These are phyloP conservation scores for Eimeria falciformis DNA, from an alignment of 169 alveolate species.

Conservation along the genomic window DNA sequence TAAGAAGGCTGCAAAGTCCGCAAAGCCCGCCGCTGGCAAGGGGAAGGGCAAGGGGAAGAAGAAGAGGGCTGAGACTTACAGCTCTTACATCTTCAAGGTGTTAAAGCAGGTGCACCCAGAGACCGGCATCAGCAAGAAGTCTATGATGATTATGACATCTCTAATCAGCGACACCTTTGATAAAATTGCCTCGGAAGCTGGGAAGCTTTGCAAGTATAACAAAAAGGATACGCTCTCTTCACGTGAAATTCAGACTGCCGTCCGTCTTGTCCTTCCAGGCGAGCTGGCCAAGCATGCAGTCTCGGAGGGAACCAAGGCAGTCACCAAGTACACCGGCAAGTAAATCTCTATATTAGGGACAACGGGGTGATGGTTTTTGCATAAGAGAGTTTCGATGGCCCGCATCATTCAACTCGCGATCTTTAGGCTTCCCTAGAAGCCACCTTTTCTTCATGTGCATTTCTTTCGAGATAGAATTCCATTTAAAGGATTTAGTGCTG, in stretches of 20 bases:
- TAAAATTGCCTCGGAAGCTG: slow-evolving; percentile 97
- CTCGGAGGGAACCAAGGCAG: slow-evolving; percentile 99
- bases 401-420: neutral
- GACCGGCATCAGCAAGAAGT: slow-evolving; percentile 97
- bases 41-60: slow-evolving; percentile 77
- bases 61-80: slow-evolving; percentile 76
- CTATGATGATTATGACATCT: slow-evolving; percentile 99
- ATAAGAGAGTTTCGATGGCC: neutral
- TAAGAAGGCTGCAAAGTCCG: slow-evolving; percentile 62
- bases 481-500: no score
- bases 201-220: slow-evolving; percentile 96
- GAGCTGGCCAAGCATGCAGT: slow-evolving; percentile 99
- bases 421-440: slow-evolving; percentile 75
- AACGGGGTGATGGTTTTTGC: neutral
- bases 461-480: neutral
- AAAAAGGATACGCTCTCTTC: slow-evolving; percentile 97
- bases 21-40: slow-evolving; percentile 61
- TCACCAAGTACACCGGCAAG: slow-evolving; percentile 95
- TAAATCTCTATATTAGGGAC: neutral
- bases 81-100: slow-evolving; percentile 97
- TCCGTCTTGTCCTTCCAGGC: slow-evolving; percentile 99
- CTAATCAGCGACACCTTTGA: slow-evolving; percentile 97
- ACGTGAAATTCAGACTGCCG: slow-evolving; percentile 99
- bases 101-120: slow-evolving; percentile 98
- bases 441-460: neutral